A percentile compares a stretch with the other conserved stretches of the same genome.
Conservation (phyloP, 2,329 filamentous ascomycete genomes). For the Tympanopsis confertula region DNA sequence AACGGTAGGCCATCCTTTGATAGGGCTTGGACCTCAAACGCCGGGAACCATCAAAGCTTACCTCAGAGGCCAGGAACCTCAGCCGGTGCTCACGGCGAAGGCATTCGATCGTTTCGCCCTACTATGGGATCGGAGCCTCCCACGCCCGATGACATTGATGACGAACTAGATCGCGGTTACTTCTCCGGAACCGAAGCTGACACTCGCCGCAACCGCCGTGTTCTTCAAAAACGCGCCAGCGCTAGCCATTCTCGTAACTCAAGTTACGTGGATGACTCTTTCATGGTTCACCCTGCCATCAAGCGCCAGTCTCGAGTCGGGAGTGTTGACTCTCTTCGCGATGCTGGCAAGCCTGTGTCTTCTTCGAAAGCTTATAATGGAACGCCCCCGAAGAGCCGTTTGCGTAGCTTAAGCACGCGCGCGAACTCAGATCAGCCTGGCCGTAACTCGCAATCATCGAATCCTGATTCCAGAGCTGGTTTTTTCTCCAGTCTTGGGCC, state of each 20-base stretch:
- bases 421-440: constrained; percentile 5
- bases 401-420: constrained; percentile 28
- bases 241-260: constrained; percentile 36
- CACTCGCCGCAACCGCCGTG: constrained; percentile 35
- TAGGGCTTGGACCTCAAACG: background rate
- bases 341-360: constrained; percentile 22
- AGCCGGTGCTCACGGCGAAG: background rate
- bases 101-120: background rate
- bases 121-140: constrained; percentile 8
- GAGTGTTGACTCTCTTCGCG: constrained; percentile 38
- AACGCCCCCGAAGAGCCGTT: constrained; percentile 22
- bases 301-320: constrained; percentile 39
- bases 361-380: constrained; percentile 33
- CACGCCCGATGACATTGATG: constrained; percentile 14
- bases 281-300: constrained; percentile 20
- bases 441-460: constrained; percentile 10
- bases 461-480: constrained; percentile 18
- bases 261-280: constrained; percentile 30
- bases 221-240: constrained; percentile 39
- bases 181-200: constrained; percentile 55
- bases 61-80: background rate
- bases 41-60: background rate
- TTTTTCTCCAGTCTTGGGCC: constrained; percentile 26
- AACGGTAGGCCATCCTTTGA: background rate
- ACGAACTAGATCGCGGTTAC: constrained; percentile 49